phyloP scores from a whole-genome alignment of 2,329 filamentous ascomycete species.

The Neurospora crassa region DNA sequence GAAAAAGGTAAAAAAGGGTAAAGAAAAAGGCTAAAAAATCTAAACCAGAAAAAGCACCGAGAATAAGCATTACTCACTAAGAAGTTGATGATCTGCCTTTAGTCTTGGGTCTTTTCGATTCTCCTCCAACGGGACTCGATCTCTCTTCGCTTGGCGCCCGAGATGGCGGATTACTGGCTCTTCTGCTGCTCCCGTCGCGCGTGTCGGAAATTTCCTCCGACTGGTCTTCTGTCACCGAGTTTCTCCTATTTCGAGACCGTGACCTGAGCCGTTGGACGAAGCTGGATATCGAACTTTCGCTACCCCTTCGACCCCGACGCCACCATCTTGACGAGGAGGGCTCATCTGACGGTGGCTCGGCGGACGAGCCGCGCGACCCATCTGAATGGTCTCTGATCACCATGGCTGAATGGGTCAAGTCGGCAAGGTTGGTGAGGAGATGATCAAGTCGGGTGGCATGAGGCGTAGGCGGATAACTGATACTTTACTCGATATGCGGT shows the following conservation, averaged over 20 bases:
- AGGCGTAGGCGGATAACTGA: neutral
- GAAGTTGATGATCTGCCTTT: neutral
- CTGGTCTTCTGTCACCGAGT: neutral
- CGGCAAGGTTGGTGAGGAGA: neutral
- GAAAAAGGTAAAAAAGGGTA: too few relatives aligned
- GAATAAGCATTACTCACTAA: neutral
- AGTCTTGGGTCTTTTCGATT: neutral
- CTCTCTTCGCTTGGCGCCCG: neutral
- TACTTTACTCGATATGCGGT: neutral
- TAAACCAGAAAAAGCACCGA: neutral
- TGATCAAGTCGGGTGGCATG: neutral
- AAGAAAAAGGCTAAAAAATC: too few relatives aligned
- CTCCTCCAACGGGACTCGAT: neutral
- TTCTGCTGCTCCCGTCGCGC: neutral
- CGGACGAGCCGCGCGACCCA: neutral
- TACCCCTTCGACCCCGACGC: neutral
- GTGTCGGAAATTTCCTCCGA: neutral
- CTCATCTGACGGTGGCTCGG: neutral
- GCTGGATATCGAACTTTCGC: neutral
- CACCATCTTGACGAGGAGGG: neutral
- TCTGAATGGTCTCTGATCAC: neutral
- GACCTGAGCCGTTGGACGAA: neutral
- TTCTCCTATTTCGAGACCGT: neutral
- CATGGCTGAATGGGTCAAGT: neutral
- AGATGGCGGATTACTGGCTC: neutral